Base-by-base conservation (phyloP, 306 rosid species). In the Quercus engelmannii region DNA sequence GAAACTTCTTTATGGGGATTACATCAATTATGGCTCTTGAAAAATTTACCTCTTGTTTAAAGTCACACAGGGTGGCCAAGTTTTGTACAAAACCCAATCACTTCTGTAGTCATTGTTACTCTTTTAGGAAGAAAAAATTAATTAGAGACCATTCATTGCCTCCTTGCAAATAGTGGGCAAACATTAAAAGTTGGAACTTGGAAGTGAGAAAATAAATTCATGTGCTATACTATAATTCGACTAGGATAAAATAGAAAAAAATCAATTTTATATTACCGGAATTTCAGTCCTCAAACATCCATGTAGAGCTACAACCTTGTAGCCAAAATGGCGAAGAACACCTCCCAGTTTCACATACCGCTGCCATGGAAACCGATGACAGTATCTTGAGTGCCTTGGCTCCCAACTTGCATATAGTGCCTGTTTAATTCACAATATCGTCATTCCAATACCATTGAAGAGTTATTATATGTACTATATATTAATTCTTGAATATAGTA, bases 351-450 rank as follows among this genome's bases (percentile, higher is more conserved):
- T 92, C 31, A 95, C 97, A 65, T 95, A 95, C 63, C 83, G 99
- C 86, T 95, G 97, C 87, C 97, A 92, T 75, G 99, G 99, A 76
- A 90, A 83, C 73, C 76, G 89, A 70, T 90, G 83, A 71, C 97
- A 95, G 70, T 94, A 89, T 73, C 91, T 85, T 1, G 97, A 88
- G 80, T 95, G 99, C 82, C 99, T 92, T 10, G 99, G 98, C 82
- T 95, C 99, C 99, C 98, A 95, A 81, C 98, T 95, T 84, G 99
- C 96, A 79, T 92, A 85, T 30, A 90, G 79, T 63, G 99, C 99
- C 99, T 94, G 76, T 54, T 38, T 85, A 80, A 61, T 77, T 76
- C 80, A 75, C 56, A 41, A 31, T 12, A 33, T 51, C 58, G 38
- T 35, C 72, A 67, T 67, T 30, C 13, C 43, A 67, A 35, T 23